Base-by-base conservation (phyloP, 192 early-diverging fungal genomes). In the Coemansia sp. region DNA sequence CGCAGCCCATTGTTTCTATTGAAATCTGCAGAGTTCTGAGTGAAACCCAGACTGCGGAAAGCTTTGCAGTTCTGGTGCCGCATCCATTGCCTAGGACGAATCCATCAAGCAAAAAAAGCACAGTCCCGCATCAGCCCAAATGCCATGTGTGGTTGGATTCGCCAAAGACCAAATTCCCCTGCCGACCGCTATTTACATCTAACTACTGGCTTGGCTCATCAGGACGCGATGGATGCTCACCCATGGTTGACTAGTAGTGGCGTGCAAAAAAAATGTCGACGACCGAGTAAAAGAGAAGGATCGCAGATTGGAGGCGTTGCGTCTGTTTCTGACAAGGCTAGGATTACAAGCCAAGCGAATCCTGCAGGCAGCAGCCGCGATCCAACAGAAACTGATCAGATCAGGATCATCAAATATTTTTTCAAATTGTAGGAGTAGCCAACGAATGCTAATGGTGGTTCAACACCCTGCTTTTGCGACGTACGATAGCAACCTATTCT, bases 181-280 rank as follows among this genome's bases (percentile, higher is more conserved):
- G 38, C 38, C 12, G 38, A 44, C 38, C 38, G 38, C 38, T 44
- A 2, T 44, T 16, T 16, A 14, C 38, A 44, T 44, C 38, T 16
- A 9, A 44, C 28, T 2, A 44, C 38, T 44, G 38, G 38, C 38
- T 44, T 44, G 38, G 9, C 38, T 44, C 38, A 44, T 44, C 38
- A 44, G 12, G 14, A 44, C 28, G 57, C 22, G 51, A 60, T 65
- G 62, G 69, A 71, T 64, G 62, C 69, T 64, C 50, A 72, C 70
- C 70, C 70, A 72, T 72, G 19, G 55, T 71, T 56, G 54, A 58
- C 64, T 71, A 65, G 48, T 58, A 59, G 57, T 41, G 53, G 54
- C 48, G 60, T 65, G 56, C 52, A 61, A 61, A 73, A 66, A 55
- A 44, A 44, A 44, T 44, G 58, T 62, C 32, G 68, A 63, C 60